A percentile compares a stretch with the other conserved stretches of the same genome.
These are phyloP conservation scores for Pisolithus sp. DNA, from an alignment of 768 basidiomycete species.

Conservation along the genomic window DNA sequence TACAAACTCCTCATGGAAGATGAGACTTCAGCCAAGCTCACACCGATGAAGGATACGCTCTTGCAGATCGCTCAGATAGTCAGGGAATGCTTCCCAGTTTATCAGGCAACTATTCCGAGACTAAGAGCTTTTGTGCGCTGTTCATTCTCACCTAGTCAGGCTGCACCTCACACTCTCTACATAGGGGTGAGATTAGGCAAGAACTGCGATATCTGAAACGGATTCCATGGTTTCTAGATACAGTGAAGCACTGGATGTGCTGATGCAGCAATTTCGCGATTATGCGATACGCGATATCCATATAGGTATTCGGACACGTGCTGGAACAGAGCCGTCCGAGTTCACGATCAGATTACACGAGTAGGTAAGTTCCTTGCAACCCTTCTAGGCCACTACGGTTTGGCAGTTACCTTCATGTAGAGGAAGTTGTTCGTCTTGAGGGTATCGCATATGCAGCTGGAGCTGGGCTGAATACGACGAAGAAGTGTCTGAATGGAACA, in stretches of 20 bases:
- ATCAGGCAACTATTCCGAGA: conserved; percentile 21
- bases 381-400: too few species aligned
- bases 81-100: conserved; percentile 22
- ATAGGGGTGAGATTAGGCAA: neutral
- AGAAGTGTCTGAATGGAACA: neutral
- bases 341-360: too few species aligned
- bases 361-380: too few species aligned
- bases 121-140: conserved; percentile 16
- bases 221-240: neutral
- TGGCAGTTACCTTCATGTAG: neutral
- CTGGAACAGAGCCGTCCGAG: neutral
- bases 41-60: neutral
- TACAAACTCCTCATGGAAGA: neutral
- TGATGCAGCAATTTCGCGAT: conserved; percentile 3
- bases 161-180: neutral
- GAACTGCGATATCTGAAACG: neutral
- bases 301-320: neutral
- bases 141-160: neutral
- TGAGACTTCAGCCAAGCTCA: neutral
- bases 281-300: neutral
- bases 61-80: conserved; percentile 10
- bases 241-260: neutral
- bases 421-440: neutral
- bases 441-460: neutral
- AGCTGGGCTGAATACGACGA: neutral